Conservation (phyloP, 140 eudicot species). For the Bidens hawaiensis region DNA sequence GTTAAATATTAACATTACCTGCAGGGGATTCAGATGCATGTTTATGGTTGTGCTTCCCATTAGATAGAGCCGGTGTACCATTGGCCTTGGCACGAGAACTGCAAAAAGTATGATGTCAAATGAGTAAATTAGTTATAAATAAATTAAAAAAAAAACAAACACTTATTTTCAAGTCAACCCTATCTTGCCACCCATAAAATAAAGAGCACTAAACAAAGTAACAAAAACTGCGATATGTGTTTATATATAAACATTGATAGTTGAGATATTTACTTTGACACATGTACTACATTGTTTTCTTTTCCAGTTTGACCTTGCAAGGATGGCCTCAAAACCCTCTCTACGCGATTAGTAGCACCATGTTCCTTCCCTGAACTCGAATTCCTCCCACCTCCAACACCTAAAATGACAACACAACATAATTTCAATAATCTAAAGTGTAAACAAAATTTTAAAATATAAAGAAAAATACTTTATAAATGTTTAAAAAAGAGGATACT, state of each 20-base stretch:
- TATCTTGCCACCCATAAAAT: neutral
- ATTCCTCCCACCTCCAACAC: constrained; percentile 53
- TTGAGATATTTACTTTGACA: constrained; percentile 27
- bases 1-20: constrained; percentile 18
- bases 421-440: neutral
- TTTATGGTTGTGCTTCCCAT: constrained; percentile 30
- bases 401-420: constrained; percentile 23
- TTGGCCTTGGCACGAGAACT: constrained; percentile 34
- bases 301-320: constrained; percentile 25
- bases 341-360: constrained; percentile 25
- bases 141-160: neutral
- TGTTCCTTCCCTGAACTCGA: constrained; percentile 36
- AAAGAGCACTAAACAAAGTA: constrained; percentile 6
- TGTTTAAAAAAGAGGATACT: neutral
- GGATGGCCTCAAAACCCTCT: constrained; percentile 28
- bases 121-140: neutral
- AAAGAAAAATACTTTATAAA: neutral
- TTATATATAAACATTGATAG: neutral
- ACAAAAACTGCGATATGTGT: neutral
- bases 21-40: constrained; percentile 20
- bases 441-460: neutral
- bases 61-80: constrained; percentile 27
- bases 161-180: neutral
- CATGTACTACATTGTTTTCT: constrained; percentile 18
- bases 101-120: constrained; percentile 12